These are phyloP conservation scores for Ceratocystis cubensis DNA, from an alignment of 2,329 filamentous ascomycete species.

Conservation along the genomic window DNA sequence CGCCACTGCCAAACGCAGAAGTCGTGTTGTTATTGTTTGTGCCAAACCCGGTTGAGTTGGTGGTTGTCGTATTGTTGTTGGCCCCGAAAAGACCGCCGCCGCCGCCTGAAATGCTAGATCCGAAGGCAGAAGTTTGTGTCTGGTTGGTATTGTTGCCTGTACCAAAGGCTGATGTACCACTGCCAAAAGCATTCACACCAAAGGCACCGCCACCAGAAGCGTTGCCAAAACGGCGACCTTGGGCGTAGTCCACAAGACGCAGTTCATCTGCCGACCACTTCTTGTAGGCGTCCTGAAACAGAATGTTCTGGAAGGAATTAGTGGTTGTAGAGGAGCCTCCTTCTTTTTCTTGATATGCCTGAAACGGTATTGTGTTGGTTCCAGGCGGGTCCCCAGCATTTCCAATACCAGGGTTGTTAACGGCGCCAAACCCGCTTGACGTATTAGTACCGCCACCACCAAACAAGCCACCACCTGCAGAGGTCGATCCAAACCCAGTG, in stretches of 20 bases:
- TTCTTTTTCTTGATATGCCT: conserved; percentile 62
- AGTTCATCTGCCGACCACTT: conserved; percentile 86
- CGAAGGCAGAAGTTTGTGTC: conserved; percentile 25
- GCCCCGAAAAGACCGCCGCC: conserved; percentile 32
- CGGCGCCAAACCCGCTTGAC: conserved; percentile 33
- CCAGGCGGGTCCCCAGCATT: conserved; percentile 50
- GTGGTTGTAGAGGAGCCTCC: conserved; percentile 36
- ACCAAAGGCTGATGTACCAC: conserved; percentile 22
- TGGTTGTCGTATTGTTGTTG: conserved; percentile 24
- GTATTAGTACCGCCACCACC: conserved; percentile 35
- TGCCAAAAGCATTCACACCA: conserved; percentile 48
- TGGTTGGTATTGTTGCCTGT: conserved; percentile 28
- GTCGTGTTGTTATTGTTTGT: conserved; percentile 23
- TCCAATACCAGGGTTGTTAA: conserved; percentile 39
- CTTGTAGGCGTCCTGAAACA: conserved; percentile 67
- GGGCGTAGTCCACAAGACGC: conserved; percentile 73
- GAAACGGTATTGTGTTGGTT: conserved; percentile 57
- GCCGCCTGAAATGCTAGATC: conserved; percentile 26
- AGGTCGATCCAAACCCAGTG: conserved; percentile 37
- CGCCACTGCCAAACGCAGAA: conserved; percentile 24
- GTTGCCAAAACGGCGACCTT: conserved; percentile 75
- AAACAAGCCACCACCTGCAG: conserved; percentile 33
- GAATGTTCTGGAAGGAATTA: conserved; percentile 64
- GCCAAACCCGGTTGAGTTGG: conserved; percentile 25
- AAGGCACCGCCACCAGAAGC: conserved; percentile 75